phyloP scores from a whole-genome alignment of 176 grass and related monocot genomes.

The Coix lacrymajobi region DNA sequence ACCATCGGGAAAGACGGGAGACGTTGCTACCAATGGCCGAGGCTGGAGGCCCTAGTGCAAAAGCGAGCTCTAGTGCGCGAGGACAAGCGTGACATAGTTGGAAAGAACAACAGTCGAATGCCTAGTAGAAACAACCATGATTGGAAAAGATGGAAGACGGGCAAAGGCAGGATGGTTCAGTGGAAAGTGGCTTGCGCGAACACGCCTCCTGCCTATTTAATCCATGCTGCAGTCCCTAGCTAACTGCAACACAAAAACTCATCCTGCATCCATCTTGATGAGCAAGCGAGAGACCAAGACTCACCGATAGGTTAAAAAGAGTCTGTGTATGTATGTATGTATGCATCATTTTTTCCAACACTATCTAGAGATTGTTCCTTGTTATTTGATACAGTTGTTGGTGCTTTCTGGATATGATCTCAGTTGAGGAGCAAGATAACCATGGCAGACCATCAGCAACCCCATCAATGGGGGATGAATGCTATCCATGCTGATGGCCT shows the following conservation, averaged over 20 bases:
- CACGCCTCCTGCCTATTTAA: slow-evolving; percentile 9
- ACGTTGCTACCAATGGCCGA: too few relatives aligned
- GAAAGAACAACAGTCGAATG: neutral
- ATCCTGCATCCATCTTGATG: neutral
- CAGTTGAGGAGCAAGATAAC: neutral
- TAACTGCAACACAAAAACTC: neutral
- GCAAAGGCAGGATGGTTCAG: neutral
- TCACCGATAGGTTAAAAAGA: neutral
- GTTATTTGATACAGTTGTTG: neutral
- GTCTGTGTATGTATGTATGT: neutral
- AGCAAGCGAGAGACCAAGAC: neutral
- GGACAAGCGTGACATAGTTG: neutral
- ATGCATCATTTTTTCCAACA: neutral
- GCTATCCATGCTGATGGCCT: neutral
- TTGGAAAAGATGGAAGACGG: neutral
- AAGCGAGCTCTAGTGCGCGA: neutral
- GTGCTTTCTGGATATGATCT: neutral
- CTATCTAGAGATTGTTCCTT: neutral
- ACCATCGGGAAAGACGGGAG: neutral
- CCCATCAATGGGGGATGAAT: neutral
- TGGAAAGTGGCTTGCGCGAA: neutral
- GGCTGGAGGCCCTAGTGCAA: accelerated
- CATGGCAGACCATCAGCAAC: slow-evolving; percentile 31
- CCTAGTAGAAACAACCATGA: neutral
- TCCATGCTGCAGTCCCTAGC: accelerated